A percentile compares a stretch with the other conserved stretches of the same genome.
These are phyloP conservation scores for Aphanomyces euteiches DNA, from an alignment of 352 stramenopile genomes.

Conservation along the genomic window DNA sequence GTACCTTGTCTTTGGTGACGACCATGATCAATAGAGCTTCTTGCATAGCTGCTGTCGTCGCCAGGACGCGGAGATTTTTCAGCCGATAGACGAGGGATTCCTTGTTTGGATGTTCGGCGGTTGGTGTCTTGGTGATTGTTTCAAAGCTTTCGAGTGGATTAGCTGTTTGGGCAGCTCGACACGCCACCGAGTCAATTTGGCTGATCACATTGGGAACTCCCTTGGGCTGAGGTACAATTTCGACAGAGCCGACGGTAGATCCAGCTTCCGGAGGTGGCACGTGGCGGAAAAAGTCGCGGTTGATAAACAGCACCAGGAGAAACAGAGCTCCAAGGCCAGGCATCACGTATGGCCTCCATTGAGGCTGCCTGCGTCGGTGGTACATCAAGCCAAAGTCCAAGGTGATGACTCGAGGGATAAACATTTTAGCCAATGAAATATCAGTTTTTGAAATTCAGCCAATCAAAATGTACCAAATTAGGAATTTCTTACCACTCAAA, in stretches of 20 bases:
- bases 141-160: constrained; percentile 7
- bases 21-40: background rate
- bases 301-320: background rate
- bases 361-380: background rate
- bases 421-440: too few relatives aligned
- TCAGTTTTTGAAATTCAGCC: background rate
- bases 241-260: constrained; percentile 1
- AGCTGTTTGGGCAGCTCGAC: background rate
- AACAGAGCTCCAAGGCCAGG: background rate
- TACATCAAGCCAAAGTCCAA: background rate
- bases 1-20: constrained; percentile 16
- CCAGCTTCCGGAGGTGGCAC: background rate
- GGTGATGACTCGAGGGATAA: too few relatives aligned
- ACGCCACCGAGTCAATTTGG: background rate
- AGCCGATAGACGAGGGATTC: constrained; percentile 2
- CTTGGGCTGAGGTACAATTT: background rate
- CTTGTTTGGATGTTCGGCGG: background rate
- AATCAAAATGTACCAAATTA: background rate
- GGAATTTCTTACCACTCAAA: too few relatives aligned
- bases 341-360: background rate
- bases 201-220: background rate
- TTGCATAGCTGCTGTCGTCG: background rate
- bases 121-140: background rate
- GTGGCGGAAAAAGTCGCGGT: background rate
- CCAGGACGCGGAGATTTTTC: background rate